Percentiles rank a stretch among this genome's conserved stretches.
phyloP scores from a whole-genome alignment of 225 moss, liverwort and hornwort species.

The Thuidium tamariscinum region DNA sequence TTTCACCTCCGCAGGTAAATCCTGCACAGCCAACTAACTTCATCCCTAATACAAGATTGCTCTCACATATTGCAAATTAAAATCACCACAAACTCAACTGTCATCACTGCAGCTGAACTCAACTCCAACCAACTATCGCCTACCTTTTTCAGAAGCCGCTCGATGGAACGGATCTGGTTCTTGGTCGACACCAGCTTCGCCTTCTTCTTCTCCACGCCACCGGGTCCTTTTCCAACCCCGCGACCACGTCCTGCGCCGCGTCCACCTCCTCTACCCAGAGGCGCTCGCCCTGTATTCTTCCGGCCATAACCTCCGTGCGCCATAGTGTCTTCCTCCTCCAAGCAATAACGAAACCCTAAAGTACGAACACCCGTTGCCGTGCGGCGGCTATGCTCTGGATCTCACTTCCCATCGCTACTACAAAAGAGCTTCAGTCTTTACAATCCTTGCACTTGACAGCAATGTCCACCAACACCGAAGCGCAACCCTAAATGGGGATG shows the following conservation, averaged over 20 bases:
- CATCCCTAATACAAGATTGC: background rate
- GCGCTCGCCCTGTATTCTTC: conserved; percentile 60
- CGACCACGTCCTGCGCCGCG: conserved; percentile 31
- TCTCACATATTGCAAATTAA: background rate
- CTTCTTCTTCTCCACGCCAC: conserved; percentile 76
- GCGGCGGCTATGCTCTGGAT: background rate
- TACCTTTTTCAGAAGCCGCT: conserved; percentile 89
- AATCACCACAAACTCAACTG: background rate
- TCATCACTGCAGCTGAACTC: background rate
- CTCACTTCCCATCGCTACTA: conserved; percentile 12
- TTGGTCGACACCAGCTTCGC: conserved; percentile 84
- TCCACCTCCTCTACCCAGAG: conserved; percentile 46
- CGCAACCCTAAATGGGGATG: background rate
- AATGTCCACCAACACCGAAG: background rate
- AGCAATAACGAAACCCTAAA: background rate
- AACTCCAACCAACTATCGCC: background rate
- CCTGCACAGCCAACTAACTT: conserved; percentile 31
- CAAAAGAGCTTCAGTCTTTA: background rate
- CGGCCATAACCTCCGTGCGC: conserved; percentile 84
- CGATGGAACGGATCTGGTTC: conserved; percentile 97
- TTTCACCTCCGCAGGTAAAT: conserved; percentile 79
- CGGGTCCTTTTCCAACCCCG: conserved; percentile 35
- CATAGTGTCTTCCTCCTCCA: conserved; percentile 20
- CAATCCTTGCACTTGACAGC: background rate
- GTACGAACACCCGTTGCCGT: background rate